Conservation (phyloP, 208 protist genomes). For the Trypanosoma mega region DNA sequence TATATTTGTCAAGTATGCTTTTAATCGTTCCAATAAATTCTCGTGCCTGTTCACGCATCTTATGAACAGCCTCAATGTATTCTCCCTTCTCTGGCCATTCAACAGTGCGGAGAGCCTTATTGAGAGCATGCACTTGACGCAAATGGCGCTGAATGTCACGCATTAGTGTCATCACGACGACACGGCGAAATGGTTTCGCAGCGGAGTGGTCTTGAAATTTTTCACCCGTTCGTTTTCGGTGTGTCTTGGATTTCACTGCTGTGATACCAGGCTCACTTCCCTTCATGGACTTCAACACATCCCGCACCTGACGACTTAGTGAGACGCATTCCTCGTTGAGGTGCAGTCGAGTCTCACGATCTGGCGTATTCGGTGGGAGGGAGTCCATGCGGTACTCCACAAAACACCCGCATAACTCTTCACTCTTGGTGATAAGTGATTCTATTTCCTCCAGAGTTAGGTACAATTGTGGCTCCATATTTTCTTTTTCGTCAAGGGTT, state of each 20-base stretch:
- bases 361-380: conserved; percentile 69
- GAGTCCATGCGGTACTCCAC: conserved; percentile 60
- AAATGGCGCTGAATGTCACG: conserved; percentile 50
- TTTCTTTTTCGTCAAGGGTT: conserved; percentile 70
- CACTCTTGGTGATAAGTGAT: conserved; percentile 52
- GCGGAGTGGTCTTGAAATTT: conserved; percentile 89
- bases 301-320: conserved; percentile 71
- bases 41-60: conserved; percentile 52
- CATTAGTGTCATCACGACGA: conserved; percentile 64
- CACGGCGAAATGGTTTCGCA: conserved; percentile 83
- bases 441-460: conserved; percentile 76
- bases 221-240: conserved; percentile 64
- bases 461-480: conserved; percentile 80
- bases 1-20: conserved; percentile 62
- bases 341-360: conserved; percentile 61
- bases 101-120: conserved; percentile 68
- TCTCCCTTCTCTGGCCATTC: conserved; percentile 75
- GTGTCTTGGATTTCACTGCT: conserved; percentile 78
- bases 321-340: conserved; percentile 80
- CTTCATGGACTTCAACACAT: conserved; percentile 87
- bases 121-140: conserved; percentile 56
- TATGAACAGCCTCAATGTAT: conserved; percentile 55
- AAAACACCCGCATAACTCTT: conserved; percentile 66
- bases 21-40: conserved; percentile 49
- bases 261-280: conserved; percentile 52